Percentiles rank a stretch among this genome's conserved stretches.
phyloP scores from a whole-genome alignment of 2,329 filamentous ascomycete genomes.

The Pseudocercospora eumusae region DNA sequence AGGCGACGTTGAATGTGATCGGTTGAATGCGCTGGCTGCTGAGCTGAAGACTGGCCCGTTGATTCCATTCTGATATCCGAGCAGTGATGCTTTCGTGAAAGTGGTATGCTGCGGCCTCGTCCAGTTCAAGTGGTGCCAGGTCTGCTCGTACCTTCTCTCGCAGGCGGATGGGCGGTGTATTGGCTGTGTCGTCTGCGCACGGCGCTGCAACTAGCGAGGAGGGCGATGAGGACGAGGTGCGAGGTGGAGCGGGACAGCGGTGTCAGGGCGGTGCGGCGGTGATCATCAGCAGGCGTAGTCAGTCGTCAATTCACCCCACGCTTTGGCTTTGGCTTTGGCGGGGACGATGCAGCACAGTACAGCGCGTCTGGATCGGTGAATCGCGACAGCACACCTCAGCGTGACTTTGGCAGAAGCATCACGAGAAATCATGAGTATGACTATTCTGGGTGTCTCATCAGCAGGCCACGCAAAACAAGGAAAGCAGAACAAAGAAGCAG shows the following conservation, averaged over 20 bases:
- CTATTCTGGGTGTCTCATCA: neutral
- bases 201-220: neutral
- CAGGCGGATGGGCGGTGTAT: neutral
- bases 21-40: constrained; percentile 24
- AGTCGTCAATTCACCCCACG: neutral
- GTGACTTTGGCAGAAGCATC: constrained; percentile 2
- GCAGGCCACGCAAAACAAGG: constrained; percentile 1
- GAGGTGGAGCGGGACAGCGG: neutral
- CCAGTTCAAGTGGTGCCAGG: neutral
- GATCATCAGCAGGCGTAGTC: neutral
- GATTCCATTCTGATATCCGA: constrained; percentile 10
- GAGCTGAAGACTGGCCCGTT: neutral
- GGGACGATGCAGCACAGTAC: no score
- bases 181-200: neutral
- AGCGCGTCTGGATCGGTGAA: no score
- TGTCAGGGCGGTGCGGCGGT: neutral
- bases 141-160: neutral
- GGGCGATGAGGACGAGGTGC: neutral
- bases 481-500: constrained; percentile 8
- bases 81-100: neutral
- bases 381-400: neutral
- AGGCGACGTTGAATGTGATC: constrained; percentile 27
- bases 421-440: no score
- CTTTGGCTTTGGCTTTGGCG: neutral
- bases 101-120: neutral